phyloP scores from a whole-genome alignment of 2,329 filamentous ascomycete species.

The Phialophora chinensis region DNA sequence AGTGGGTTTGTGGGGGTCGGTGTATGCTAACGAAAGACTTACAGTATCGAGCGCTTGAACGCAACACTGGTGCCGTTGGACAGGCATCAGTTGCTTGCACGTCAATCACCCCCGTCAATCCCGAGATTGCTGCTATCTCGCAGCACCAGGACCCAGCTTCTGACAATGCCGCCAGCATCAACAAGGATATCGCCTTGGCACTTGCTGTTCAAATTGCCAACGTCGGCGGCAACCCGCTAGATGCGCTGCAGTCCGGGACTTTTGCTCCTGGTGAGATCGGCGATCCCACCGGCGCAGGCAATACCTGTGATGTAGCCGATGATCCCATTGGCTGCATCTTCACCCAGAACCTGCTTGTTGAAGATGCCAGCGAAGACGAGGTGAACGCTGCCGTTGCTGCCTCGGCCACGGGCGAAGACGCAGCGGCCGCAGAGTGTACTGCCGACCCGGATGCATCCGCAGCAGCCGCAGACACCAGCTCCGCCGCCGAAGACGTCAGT shows the following conservation, averaged over 20 bases:
- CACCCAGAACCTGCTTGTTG: slow-evolving; percentile 58
- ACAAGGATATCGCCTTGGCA: slow-evolving; percentile 66
- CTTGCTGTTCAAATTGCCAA: slow-evolving; percentile 65
- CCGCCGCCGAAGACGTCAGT: slow-evolving; percentile 10
- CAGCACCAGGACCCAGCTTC: slow-evolving; percentile 74
- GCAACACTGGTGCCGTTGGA: slow-evolving; percentile 66
- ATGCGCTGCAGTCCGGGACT: slow-evolving; percentile 67
- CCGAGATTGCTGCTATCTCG: slow-evolving; percentile 67
- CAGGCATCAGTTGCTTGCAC: slow-evolving; percentile 63
- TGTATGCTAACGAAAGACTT: background rate
- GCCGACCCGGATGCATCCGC: slow-evolving; percentile 29
- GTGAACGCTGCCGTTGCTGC: slow-evolving; percentile 57
- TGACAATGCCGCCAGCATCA: slow-evolving; percentile 59
- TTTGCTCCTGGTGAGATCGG: slow-evolving; percentile 66
- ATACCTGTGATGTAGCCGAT: slow-evolving; percentile 58
- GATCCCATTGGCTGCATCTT: slow-evolving; percentile 63
- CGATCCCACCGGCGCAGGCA: slow-evolving; percentile 58
- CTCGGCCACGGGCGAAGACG: slow-evolving; percentile 48
- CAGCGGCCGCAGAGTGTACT: slow-evolving; percentile 44
- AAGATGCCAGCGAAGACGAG: slow-evolving; percentile 61
- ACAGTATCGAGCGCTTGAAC: slow-evolving; percentile 60
- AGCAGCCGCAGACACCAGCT: slow-evolving; percentile 21
- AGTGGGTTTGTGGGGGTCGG: background rate
- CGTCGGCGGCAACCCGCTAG: slow-evolving; percentile 66
- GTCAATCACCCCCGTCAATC: slow-evolving; percentile 63